These are phyloP conservation scores for Penicillium diatomitis DNA, from an alignment of 495 filamentous ascomycete genomes.

Conservation along the genomic window DNA sequence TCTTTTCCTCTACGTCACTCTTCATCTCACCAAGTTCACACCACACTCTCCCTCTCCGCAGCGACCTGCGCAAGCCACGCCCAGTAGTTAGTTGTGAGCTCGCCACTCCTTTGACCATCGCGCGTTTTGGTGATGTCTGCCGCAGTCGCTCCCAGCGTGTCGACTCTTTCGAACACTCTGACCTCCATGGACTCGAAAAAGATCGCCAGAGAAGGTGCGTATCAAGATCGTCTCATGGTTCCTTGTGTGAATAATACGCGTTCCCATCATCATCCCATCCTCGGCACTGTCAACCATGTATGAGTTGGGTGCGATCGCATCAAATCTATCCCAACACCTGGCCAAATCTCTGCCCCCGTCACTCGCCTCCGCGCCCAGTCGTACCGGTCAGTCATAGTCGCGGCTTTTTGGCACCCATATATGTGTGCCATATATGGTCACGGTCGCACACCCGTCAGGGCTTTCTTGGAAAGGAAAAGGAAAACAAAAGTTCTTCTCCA, in stretches of 20 bases:
- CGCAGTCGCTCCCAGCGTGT: conserved; percentile 35
- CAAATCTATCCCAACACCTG: no score
- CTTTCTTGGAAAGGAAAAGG: conserved; percentile 2
- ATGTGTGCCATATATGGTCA: conserved; percentile 2
- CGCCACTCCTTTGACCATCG: conserved; percentile 2
- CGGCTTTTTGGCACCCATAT: not conserved
- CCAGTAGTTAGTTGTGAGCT: conserved; percentile 3
- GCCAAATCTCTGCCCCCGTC: no score
- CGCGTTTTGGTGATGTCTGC: conserved; percentile 31
- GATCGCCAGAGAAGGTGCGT: conserved; percentile 29
- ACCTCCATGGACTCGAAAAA: conserved; percentile 47
- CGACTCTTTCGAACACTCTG: conserved; percentile 26
- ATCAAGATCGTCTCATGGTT: not conserved
- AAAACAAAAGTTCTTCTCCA: conserved; percentile 1
- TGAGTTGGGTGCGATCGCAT: no score
- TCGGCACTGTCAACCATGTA: not conserved
- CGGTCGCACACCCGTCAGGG: not conserved
- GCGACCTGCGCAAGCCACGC: conserved; percentile 17
- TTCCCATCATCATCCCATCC: not conserved
- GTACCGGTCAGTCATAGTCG: no score
- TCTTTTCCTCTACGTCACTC: conserved; percentile 20
- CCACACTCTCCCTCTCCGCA: conserved; percentile 9
- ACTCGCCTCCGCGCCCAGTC: no score
- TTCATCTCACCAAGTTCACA: conserved; percentile 10
- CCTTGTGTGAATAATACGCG: not conserved